Percentiles rank a stretch among this genome's conserved stretches.
These are phyloP conservation scores for Acanthamoeba royreba DNA, from an alignment of 208 protist species.

Conservation along the genomic window DNA sequence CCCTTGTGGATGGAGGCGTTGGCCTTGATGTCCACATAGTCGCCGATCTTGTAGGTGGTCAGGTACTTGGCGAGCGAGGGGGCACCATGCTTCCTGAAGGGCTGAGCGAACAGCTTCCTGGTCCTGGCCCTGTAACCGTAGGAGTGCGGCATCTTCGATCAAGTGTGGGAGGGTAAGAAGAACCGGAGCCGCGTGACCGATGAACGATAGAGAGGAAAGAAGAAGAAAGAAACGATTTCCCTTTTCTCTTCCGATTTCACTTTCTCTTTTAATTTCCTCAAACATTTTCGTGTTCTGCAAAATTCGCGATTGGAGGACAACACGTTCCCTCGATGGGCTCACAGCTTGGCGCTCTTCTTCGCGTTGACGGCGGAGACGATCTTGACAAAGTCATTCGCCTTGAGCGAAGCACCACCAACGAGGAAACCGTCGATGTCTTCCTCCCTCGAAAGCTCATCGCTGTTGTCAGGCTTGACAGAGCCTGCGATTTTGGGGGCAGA, in stretches of 20 bases:
- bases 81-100: slow-evolving; percentile 94
- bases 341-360: slow-evolving; percentile 50
- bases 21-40: slow-evolving; percentile 98
- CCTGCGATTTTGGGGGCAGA: slow-evolving; percentile 47
- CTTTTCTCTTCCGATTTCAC: neutral
- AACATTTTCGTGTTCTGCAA: too few relatives aligned
- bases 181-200: neutral
- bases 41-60: slow-evolving; percentile 94
- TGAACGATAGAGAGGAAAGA: slow-evolving; percentile 22
- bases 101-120: slow-evolving; percentile 95
- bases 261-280: neutral
- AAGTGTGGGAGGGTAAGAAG: neutral
- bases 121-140: slow-evolving; percentile 97
- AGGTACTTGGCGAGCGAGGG: slow-evolving; percentile 94
- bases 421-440: slow-evolving; percentile 98
- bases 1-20: slow-evolving; percentile 98
- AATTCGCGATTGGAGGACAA: neutral
- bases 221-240: slow-evolving; percentile 16
- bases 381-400: slow-evolving; percentile 89
- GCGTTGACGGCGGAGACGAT: slow-evolving; percentile 89
- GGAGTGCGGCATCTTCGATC: slow-evolving; percentile 89
- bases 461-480: slow-evolving; percentile 92
- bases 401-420: slow-evolving; percentile 96
- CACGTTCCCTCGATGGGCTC: neutral
- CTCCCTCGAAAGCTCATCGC: slow-evolving; percentile 85